phyloP scores from a whole-genome alignment of 2,329 filamentous ascomycete species.

The Juglanconis oblonga region DNA sequence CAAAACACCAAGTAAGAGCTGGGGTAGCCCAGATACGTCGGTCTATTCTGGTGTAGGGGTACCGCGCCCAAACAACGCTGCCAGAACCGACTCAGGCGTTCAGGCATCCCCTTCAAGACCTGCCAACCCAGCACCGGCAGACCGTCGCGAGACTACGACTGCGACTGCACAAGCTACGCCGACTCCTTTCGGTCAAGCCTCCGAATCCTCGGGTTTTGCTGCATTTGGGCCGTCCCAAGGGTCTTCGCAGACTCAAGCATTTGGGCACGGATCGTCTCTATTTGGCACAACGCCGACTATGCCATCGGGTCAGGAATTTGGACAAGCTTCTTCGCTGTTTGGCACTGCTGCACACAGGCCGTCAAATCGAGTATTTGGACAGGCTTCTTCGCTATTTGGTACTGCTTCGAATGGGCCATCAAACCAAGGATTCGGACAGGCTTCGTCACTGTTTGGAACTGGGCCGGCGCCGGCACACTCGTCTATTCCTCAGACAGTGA shows the following conservation, averaged over 20 bases:
- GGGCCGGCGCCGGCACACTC: not conserved
- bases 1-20: conserved; percentile 2
- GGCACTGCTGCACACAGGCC: not conserved
- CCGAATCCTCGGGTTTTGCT: not conserved
- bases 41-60: not conserved
- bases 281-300: not conserved
- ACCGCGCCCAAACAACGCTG: not conserved
- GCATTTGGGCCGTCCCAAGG: not conserved
- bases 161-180: not conserved
- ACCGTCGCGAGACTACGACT: not conserved
- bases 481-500: not conserved
- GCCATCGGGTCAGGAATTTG: not conserved
- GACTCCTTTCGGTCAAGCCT: not conserved
- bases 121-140: not conserved
- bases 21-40: not conserved
- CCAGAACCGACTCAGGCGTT: not conserved
- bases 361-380: not conserved
- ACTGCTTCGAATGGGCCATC: not conserved
- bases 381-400: not conserved
- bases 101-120: conserved; percentile 2
- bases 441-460: not conserved
- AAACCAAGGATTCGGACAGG: not conserved
- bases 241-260: not conserved
- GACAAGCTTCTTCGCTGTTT: not conserved
- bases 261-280: not conserved